Evolutionary conservation across 805 yeast species (phyloP), one percentile per base, ranked within the genome.

Genomic region (Ogataea nonfermentans): DNA sequence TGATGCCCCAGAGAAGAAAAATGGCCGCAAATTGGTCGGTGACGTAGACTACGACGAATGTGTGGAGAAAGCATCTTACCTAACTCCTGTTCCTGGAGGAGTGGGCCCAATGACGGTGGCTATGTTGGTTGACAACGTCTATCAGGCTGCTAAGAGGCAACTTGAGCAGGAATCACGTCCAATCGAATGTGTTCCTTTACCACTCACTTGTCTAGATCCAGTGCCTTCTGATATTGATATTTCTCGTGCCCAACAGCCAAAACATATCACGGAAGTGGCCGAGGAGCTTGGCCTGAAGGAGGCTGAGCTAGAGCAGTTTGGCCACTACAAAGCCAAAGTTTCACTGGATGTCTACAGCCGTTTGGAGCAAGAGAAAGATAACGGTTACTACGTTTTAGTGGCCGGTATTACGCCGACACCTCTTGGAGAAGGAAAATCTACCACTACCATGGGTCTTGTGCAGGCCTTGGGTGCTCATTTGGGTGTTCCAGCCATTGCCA

Each of bases 91-190:
- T 43, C 95, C 95, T 37, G 95, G 95, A 60, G 95, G 95, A 50
- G 95, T 85, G 48, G 95, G 95, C 37, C 95, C 95, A 57, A 85
- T 85, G 95, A 85, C 95, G 10, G 91, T 85, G 32, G 93, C 93
- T 19, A 81, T 81, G 78, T 68, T 85, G 41, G 76, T 83, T 61
- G 79, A 78, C 49, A 85, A 85, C 59, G 89, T 84, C 20, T 67
- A 79, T 26, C 64, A 70, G 40, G 83, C 90, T 36, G 90, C 93
- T 27, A 73, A 79, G 59, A 68, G 71, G 46, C 63, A 60, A 36
- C 35, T 51, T 5, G 43, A 33, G 9, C 37, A 42, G 22, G 51
- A 46, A 10, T 41, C 55, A 24, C 47, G 44, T 30, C 52, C 54
- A 2, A 56, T 75, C 56, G 65, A 63, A 54, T 68, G 74, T 49